A percentile compares a stretch with the other conserved stretches of the same genome.
Conservation (phyloP, 2,329 filamentous ascomycete species). For the Lachnellula subtilissima region DNA sequence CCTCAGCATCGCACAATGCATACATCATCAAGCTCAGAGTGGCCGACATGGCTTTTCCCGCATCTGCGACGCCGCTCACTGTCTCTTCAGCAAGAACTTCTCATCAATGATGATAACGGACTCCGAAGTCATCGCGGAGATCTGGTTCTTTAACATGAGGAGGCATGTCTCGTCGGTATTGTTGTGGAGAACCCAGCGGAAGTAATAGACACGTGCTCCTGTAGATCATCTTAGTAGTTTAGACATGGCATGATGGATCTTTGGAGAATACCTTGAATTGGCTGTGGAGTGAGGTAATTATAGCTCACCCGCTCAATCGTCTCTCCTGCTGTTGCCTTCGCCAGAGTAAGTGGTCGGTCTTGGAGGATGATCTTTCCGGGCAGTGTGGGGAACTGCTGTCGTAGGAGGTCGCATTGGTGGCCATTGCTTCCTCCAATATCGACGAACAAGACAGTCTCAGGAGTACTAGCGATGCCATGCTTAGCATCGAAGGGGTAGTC, state of each 20-base stretch:
- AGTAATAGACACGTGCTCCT: slow-evolving; percentile 28
- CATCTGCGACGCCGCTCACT: too few species aligned
- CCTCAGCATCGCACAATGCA: slow-evolving; percentile 25
- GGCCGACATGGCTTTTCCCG: neutral
- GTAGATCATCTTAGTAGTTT: too few species aligned
- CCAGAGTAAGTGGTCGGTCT: slow-evolving; percentile 21
- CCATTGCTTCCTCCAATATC: slow-evolving; percentile 5
- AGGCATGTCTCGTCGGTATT: slow-evolving; percentile 24
- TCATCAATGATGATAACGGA: slow-evolving; percentile 3
- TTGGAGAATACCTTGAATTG: slow-evolving; percentile 21
- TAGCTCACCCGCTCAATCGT: slow-evolving; percentile 26
- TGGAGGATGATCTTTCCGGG: slow-evolving; percentile 16
- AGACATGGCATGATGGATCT: neutral
- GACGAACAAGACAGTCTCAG: neutral
- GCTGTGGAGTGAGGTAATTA: slow-evolving; percentile 16
- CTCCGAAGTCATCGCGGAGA: neutral
- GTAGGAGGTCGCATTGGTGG: slow-evolving; percentile 2
- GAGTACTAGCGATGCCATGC: neutral
- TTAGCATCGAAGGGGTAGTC: neutral
- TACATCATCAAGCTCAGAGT: slow-evolving; percentile 25
- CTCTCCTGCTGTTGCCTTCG: slow-evolving; percentile 15
- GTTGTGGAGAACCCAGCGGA: slow-evolving; percentile 29
- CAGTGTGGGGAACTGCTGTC: slow-evolving; percentile 2
- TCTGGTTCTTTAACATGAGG: slow-evolving; percentile 19
- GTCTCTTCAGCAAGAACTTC: slow-evolving; percentile 1